Percentiles rank a stretch among this genome's conserved stretches.
phyloP scores from a whole-genome alignment of 352 stramenopile genomes.

The Thraustochytrium striatum region DNA sequence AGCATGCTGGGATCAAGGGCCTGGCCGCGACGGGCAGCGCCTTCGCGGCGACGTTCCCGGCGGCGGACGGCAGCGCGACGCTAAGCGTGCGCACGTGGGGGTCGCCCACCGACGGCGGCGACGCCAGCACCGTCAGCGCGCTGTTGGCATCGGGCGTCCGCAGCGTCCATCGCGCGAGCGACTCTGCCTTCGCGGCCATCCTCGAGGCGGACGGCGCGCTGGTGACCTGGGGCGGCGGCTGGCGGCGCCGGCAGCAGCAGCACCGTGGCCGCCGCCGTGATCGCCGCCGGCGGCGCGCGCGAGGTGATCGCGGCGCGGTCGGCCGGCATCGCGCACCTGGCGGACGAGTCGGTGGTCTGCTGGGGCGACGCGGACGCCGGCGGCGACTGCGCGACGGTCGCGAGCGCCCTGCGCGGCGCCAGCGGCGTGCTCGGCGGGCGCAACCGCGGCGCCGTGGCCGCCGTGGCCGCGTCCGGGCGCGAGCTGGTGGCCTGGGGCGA shows the following conservation, averaged over 20 bases:
- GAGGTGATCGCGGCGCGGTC: neutral
- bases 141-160: neutral
- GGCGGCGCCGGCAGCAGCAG: neutral
- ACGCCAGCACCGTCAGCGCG: neutral
- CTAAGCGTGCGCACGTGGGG: no score
- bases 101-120: no score
- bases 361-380: conserved; percentile 15
- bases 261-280: neutral
- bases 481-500: neutral
- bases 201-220: neutral
- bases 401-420: neutral
- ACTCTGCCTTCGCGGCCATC: conserved; percentile 29
- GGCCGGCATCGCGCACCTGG: neutral
- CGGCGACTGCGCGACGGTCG: neutral
- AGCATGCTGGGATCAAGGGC: no score
- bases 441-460: no score
- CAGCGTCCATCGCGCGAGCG: neutral
- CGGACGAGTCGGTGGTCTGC: conserved; percentile 19
- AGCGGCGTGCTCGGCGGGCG: no score
- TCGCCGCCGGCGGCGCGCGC: neutral
- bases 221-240: conserved; percentile 19
- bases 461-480: no score
- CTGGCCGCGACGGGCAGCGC: no score
- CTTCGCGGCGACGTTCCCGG: no score
- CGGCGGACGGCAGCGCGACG: no score